Conservation (phyloP, 78 protist species). For the Protostelium mycophagum region DNA sequence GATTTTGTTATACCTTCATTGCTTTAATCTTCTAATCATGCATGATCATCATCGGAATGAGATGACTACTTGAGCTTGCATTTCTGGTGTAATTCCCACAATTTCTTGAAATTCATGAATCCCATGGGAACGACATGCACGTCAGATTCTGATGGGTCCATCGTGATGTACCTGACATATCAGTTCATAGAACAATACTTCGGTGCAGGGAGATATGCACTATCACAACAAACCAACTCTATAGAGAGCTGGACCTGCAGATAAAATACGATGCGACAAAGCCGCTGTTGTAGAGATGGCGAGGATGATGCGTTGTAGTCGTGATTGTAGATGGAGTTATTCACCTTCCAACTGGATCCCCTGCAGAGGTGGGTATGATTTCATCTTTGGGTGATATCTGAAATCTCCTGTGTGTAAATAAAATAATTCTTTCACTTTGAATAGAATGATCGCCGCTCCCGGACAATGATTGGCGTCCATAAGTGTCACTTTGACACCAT, state of each 20-base stretch:
- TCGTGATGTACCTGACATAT: conserved; percentile 10
- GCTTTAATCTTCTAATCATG: no score
- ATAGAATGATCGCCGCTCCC: conserved; percentile 73
- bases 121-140: conserved; percentile 34
- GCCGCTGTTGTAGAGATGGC: no score
- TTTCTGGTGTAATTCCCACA: conserved; percentile 6
- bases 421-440: conserved; percentile 17
- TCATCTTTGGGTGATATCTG: conserved; percentile 38
- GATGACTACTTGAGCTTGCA: neutral
- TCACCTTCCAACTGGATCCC: conserved; percentile 18
- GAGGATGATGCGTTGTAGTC: conserved; percentile 36
- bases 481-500: conserved; percentile 45
- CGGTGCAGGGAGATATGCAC: no score
- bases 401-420: conserved; percentile 86
- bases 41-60: neutral
- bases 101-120: neutral
- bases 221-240: no score
- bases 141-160: conserved; percentile 9
- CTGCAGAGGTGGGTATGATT: neutral
- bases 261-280: no score
- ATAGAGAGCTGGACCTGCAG: no score
- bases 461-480: conserved; percentile 88
- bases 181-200: no score
- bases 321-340: conserved; percentile 77
- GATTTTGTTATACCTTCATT: conserved; percentile 5